Conservation (phyloP, 2,329 filamentous ascomycete genomes). For the Phoma sp. region DNA sequence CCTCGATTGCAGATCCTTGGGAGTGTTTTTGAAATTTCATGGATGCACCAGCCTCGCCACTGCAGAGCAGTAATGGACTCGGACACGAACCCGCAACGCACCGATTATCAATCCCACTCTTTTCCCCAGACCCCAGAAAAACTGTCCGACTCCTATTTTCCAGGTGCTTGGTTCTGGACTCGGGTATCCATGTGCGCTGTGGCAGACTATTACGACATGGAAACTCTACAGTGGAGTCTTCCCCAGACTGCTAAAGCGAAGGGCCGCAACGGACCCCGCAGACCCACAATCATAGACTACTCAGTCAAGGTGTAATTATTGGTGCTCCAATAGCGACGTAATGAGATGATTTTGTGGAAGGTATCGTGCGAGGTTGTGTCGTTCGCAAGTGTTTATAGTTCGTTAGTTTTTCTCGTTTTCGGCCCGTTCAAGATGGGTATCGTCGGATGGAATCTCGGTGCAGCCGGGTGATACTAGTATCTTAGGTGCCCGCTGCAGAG, state of each 20-base stretch:
- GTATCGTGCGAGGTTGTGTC: not conserved
- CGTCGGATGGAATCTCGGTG: not conserved
- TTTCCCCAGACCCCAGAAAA: slow-evolving; percentile 12
- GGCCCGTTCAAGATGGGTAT: not conserved
- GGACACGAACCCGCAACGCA: too few species aligned
- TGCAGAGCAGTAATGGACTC: too few species aligned
- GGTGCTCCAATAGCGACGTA: slow-evolving; percentile 2
- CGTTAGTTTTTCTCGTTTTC: not conserved
- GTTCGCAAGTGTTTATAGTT: not conserved
- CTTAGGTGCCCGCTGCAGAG: not conserved
- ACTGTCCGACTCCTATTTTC: not conserved
- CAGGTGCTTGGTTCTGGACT: slow-evolving; percentile 5
- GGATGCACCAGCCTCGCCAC: too few species aligned
- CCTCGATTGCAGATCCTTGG: too few species aligned
- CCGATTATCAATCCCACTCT: not conserved
- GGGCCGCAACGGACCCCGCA: slow-evolving; percentile 4
- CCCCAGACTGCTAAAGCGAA: slow-evolving; percentile 12
- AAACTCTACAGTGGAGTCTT: slow-evolving; percentile 19
- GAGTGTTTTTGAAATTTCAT: too few species aligned
- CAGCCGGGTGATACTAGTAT: not conserved
- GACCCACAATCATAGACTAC: slow-evolving; percentile 7
- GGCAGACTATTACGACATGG: slow-evolving; percentile 27
- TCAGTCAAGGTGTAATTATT: not conserved
- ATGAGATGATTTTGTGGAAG: not conserved
- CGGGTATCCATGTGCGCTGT: not conserved